These are phyloP conservation scores for Camillea tinctor DNA, from an alignment of 2,329 filamentous ascomycete species.

Conservation along the genomic window DNA sequence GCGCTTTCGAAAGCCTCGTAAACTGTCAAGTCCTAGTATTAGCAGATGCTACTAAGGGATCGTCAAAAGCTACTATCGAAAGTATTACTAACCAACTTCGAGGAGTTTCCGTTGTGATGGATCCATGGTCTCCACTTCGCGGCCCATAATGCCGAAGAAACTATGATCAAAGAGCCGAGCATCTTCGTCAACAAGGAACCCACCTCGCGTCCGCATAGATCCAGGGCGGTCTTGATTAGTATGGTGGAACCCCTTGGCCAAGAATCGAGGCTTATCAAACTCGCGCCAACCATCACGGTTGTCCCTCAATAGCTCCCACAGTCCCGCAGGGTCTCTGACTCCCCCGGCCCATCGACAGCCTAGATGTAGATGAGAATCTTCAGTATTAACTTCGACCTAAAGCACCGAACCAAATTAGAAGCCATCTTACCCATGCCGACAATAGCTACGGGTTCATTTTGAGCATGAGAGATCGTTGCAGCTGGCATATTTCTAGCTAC, in stretches of 20 bases:
- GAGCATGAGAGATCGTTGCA: not conserved
- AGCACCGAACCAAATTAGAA: not conserved
- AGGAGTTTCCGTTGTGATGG: conserved; percentile 35
- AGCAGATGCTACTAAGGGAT: no score
- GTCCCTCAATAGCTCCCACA: conserved; percentile 20
- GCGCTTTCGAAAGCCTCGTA: conserved; percentile 36
- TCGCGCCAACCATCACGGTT: conserved; percentile 5
- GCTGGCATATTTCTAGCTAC: no score
- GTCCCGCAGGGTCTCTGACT: conserved; percentile 2
- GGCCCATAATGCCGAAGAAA: conserved; percentile 36
- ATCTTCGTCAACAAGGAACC: conserved; percentile 31
- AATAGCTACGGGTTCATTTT: not conserved
- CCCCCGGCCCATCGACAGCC: conserved; percentile 1
- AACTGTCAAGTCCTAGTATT: not conserved
- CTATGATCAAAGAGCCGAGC: conserved; percentile 34
- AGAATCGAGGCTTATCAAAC: conserved; percentile 2
- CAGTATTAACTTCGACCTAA: not conserved
- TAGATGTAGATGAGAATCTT: not conserved
- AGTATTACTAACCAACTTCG: conserved; percentile 19
- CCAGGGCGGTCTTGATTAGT: conserved; percentile 5
- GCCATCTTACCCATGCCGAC: not conserved
- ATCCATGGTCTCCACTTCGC: conserved; percentile 35
- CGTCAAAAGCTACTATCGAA: no score
- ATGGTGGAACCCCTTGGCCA: conserved; percentile 6
- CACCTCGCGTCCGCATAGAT: conserved; percentile 8